Percentiles rank a stretch among this genome's conserved stretches.
Evolutionary conservation across 805 yeast genomes (phyloP).

Genomic region (Cyberlindnera mississippiensis): DNA sequence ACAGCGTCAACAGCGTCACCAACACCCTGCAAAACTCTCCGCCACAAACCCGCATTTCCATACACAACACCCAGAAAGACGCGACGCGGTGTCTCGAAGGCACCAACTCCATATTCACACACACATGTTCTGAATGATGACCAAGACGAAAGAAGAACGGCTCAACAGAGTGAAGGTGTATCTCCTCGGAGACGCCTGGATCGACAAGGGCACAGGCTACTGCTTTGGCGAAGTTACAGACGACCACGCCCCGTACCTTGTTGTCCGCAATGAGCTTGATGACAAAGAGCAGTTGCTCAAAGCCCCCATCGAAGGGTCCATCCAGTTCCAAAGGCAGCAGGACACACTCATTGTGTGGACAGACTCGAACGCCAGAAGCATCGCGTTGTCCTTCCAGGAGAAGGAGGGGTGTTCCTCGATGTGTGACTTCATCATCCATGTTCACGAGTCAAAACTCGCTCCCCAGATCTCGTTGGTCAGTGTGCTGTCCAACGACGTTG

Average conservation of each 20-base stretch:
- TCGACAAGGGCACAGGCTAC: conserved; percentile 89
- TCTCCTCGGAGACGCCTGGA: conserved; percentile 78
- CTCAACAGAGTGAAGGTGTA: conserved; percentile 92
- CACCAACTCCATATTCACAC: too few relatives aligned
- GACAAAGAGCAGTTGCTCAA: conserved; percentile 55
- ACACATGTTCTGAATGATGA: too few relatives aligned
- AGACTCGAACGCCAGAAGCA: conserved; percentile 63
- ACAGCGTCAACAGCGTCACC: too few relatives aligned
- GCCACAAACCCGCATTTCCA: too few relatives aligned
- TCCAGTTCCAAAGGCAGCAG: conserved; percentile 89
- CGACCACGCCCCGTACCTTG: conserved; percentile 47
- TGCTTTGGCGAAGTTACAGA: conserved; percentile 63
- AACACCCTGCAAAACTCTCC: too few relatives aligned
- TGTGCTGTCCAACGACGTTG: conserved; percentile 45
- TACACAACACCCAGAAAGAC: too few relatives aligned
- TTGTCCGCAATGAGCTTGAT: conserved; percentile 70
- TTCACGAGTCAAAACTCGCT: conserved; percentile 52
- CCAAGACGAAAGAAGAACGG: conserved; percentile 17
- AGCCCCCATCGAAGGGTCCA: conserved; percentile 65
- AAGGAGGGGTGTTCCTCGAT: conserved; percentile 81
- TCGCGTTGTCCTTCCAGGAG: conserved; percentile 90
- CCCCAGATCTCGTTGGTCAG: conserved; percentile 71
- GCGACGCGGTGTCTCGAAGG: too few relatives aligned
- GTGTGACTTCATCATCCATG: conserved; percentile 73
- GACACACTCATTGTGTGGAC: conserved; percentile 95